Conservation (phyloP, 768 basidiomycete species). For the Saitozyma podzolica region DNA sequence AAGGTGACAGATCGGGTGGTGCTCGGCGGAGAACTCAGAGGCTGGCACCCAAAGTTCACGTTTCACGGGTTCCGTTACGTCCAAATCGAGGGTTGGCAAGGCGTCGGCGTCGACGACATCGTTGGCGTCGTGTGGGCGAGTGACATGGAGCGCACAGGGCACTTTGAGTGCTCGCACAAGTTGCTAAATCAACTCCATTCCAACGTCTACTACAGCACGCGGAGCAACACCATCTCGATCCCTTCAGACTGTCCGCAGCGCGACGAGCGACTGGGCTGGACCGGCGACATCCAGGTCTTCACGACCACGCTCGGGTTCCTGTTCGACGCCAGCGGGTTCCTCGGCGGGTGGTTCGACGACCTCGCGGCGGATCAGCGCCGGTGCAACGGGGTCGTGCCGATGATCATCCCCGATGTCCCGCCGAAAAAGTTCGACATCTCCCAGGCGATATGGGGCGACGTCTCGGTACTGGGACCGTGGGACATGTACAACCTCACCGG, state of each 20-base stretch:
- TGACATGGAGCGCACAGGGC: slow-evolving; percentile 37
- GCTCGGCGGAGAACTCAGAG: slow-evolving; percentile 11
- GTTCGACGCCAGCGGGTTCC: slow-evolving; percentile 35
- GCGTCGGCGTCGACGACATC: slow-evolving; percentile 3
- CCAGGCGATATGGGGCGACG: slow-evolving; percentile 9
- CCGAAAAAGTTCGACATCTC: slow-evolving; percentile 4
- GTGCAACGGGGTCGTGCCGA: slow-evolving; percentile 29
- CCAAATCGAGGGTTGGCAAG: slow-evolving; percentile 26
- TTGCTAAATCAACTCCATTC: slow-evolving; percentile 37
- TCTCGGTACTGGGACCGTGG: slow-evolving; percentile 16
- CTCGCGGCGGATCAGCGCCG: slow-evolving; percentile 36
- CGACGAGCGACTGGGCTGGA: slow-evolving; percentile 32
- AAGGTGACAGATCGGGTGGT: slow-evolving; percentile 29
- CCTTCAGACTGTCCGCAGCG: slow-evolving; percentile 52
- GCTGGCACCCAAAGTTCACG: slow-evolving; percentile 48
- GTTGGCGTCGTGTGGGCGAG: slow-evolving; percentile 29
- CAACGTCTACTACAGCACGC: slow-evolving; percentile 40
- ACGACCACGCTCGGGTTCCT: slow-evolving; percentile 43
- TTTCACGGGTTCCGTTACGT: slow-evolving; percentile 49
- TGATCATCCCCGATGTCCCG: slow-evolving; percentile 21
- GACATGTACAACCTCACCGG: slow-evolving; percentile 36
- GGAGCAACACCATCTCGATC: slow-evolving; percentile 40
- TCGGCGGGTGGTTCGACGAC: slow-evolving; percentile 44
- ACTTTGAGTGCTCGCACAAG: slow-evolving; percentile 38
- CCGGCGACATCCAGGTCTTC: slow-evolving; percentile 48